Evolutionary conservation across 1,284 basidiomycete species (phyloP).

Genomic region (Cerioporus squamosus): DNA sequence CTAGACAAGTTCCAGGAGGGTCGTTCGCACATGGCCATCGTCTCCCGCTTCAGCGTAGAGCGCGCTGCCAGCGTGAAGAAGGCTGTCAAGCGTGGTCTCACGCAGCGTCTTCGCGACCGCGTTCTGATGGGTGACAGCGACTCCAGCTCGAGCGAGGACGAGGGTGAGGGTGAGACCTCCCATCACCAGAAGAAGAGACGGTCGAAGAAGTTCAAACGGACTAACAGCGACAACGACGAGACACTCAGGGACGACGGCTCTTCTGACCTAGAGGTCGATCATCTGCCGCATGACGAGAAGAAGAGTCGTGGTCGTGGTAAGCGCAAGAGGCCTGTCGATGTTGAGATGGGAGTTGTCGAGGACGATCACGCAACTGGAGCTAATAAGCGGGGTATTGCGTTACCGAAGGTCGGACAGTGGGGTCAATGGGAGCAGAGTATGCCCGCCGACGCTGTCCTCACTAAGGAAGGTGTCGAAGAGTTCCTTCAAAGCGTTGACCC

Average conservation of each 20-base stretch:
- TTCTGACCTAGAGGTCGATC: constrained; percentile 34
- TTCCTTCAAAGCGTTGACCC: constrained; percentile 79
- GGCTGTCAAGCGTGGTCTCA: constrained; percentile 72
- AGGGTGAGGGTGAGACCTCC: constrained; percentile 32
- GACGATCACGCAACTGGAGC: constrained; percentile 32
- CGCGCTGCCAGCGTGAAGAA: constrained; percentile 69
- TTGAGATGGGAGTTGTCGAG: constrained; percentile 43
- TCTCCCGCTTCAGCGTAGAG: constrained; percentile 58
- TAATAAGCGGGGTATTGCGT: constrained; percentile 49
- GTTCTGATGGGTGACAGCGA: constrained; percentile 70
- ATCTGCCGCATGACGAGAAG: constrained; percentile 21
- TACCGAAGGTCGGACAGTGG: constrained; percentile 29
- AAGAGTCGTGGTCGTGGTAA: constrained; percentile 27
- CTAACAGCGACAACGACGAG: constrained; percentile 36
- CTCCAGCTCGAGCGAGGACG: constrained; percentile 42
- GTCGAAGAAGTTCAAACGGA: constrained; percentile 31
- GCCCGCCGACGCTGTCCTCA: constrained; percentile 82
- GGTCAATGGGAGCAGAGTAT: constrained; percentile 74
- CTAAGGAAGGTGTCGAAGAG: constrained; percentile 71
- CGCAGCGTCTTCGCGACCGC: constrained; percentile 64
- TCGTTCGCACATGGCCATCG: constrained; percentile 90
- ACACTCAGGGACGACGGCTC: constrained; percentile 38
- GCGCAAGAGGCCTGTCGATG: constrained; percentile 34
- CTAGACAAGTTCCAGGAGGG: constrained; percentile 93
- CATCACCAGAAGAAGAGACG: constrained; percentile 25